phyloP scores from a whole-genome alignment of 75 land plant species.

The Cunninghamia lanceolata region DNA sequence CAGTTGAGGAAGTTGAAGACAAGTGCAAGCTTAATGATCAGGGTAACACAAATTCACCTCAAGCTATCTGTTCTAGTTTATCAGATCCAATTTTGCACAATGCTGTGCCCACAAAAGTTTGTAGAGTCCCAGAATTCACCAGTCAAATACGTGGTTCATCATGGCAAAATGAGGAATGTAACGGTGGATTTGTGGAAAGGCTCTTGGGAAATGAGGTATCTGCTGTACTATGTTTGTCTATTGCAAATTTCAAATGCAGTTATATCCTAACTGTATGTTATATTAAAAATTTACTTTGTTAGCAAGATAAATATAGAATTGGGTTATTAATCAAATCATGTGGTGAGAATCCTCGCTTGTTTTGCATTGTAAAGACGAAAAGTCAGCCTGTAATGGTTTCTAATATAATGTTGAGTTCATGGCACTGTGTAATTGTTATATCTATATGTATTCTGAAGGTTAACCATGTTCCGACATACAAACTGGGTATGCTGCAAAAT shows the following conservation, averaged over 20 bases:
- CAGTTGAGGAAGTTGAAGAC: background rate
- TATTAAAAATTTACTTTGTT: background rate
- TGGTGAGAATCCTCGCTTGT: background rate
- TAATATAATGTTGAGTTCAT: background rate
- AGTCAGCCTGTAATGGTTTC: background rate
- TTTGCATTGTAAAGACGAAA: background rate
- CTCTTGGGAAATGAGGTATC: conserved; percentile 19
- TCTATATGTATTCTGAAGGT: background rate
- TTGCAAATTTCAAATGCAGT: background rate
- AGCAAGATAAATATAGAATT: background rate
- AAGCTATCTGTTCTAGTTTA: background rate
- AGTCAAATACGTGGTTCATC: conserved; percentile 3
- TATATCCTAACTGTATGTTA: background rate
- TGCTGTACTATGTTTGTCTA: too few relatives aligned
- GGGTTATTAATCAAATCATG: background rate
- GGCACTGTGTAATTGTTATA: background rate
- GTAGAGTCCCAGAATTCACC: background rate
- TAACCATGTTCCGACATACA: background rate
- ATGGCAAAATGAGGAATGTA: conserved; percentile 25
- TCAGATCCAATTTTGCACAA: background rate
- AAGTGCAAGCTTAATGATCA: background rate
- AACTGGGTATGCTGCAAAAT: background rate
- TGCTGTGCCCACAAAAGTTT: background rate
- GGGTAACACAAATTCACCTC: background rate
- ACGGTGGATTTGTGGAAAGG: conserved; percentile 21